These are phyloP conservation scores for Nowakowskiella sp. DNA, from an alignment of 192 early-diverging fungal genomes.

Conservation along the genomic window DNA sequence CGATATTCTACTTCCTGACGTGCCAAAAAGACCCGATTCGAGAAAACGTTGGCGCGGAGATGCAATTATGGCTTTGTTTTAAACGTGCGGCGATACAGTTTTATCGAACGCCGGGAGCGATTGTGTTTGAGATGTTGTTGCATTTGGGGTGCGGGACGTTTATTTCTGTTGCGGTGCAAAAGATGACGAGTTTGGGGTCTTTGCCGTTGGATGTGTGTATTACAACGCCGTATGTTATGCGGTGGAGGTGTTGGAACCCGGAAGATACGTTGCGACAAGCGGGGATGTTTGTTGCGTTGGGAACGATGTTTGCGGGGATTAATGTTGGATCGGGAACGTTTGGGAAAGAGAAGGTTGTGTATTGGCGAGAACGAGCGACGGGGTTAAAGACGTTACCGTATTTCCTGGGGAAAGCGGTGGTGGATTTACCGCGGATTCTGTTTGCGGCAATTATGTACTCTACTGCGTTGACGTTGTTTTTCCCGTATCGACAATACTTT, in stretches of 20 bases:
- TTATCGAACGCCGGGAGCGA: neutral
- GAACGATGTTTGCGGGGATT: slow-evolving; percentile 53
- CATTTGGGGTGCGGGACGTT: slow-evolving; percentile 22
- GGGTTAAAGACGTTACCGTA: slow-evolving; percentile 55
- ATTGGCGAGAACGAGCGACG: slow-evolving; percentile 52
- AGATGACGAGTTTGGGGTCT: slow-evolving; percentile 44
- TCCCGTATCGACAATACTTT: slow-evolving; percentile 31
- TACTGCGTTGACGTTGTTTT: slow-evolving; percentile 49
- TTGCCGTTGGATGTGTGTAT: slow-evolving; percentile 38
- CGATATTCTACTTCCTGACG: neutral
- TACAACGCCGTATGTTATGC: slow-evolving; percentile 22
- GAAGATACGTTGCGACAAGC: slow-evolving; percentile 10
- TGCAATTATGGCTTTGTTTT: neutral
- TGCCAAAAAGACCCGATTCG: slow-evolving; percentile 24
- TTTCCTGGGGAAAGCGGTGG: slow-evolving; percentile 50
- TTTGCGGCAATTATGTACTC: slow-evolving; percentile 47
- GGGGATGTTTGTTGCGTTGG: slow-evolving; percentile 53
- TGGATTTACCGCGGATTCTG: slow-evolving; percentile 52
- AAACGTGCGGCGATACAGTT: slow-evolving; percentile 12
- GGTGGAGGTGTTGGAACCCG: neutral
- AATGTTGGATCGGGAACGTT: slow-evolving; percentile 51
- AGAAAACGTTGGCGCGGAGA: neutral
- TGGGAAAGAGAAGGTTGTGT: slow-evolving; percentile 56
- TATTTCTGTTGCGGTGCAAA: slow-evolving; percentile 27
- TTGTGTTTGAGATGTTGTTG: neutral